A percentile compares a stretch with the other conserved stretches of the same genome.
Evolutionary conservation across 306 rosid genomes (phyloP).

Genomic region (Pueraria montana): DNA sequence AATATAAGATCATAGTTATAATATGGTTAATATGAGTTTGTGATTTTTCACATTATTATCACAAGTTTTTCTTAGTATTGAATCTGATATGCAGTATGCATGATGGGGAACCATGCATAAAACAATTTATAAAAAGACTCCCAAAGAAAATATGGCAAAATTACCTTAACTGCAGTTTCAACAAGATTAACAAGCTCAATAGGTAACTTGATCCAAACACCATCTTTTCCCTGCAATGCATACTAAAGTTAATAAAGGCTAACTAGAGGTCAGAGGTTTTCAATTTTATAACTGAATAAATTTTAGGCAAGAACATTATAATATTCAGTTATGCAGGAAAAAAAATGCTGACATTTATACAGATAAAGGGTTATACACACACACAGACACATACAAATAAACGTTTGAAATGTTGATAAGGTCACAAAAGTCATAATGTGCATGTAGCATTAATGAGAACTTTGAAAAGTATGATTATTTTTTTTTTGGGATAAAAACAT

Average conservation of each 20-base stretch:
- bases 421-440: background rate
- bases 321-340: background rate
- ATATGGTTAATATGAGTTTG: background rate
- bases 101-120: background rate
- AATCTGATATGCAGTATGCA: background rate
- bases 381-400: background rate
- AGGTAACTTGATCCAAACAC: conserved; percentile 69
- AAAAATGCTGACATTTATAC: background rate
- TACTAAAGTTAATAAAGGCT: conserved; percentile 15
- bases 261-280: conserved; percentile 3
- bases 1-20: background rate
- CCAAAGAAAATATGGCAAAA: conserved; percentile 9
- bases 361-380: background rate
- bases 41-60: background rate
- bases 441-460: background rate
- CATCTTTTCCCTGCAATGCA: conserved; percentile 58
- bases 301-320: conserved; percentile 2
- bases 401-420: background rate
- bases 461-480: background rate
- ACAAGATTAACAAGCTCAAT: conserved; percentile 62
- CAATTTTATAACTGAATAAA: background rate
- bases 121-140: background rate
- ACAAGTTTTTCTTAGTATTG: background rate
- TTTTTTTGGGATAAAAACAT: background rate
- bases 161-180: conserved; percentile 65